Base-by-base conservation (phyloP, 1,139 yeast species). In the Candida sanyaensis region DNA sequence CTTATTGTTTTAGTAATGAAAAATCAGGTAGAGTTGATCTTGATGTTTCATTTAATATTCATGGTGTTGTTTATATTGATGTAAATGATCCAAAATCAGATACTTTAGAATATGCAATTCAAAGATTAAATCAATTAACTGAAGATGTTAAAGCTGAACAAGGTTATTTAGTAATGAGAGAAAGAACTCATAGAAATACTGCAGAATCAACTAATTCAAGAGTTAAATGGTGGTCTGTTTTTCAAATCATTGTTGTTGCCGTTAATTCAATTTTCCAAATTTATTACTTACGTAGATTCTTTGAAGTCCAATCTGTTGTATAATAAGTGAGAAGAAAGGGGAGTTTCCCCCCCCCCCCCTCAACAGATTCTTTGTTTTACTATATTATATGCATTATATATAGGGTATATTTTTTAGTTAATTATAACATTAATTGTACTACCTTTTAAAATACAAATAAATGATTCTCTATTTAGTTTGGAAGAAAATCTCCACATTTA, bases 201-300 rank as follows among this genome's bases (percentile, higher is more conserved):
- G 98, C 99, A 6, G 99, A 93, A 72, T 87, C 96, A 28, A 93
- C 99, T 45, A 93, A 93, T 70, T 86, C 96, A 49, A 84, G 99
- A 64, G 98, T 93, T 60, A 93, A 93, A 72, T 93, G 96, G 91
- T 93, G 99, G 99, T 88, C 96, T 28, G 79, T 89, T 36, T 88
- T 92, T 78, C 99, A 93, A 73, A 77, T 93, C 55, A 61, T 86
- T 48, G 92, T 93, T 52, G 97, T 93, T 44, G 87, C 86, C 38
- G 82, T 80, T 54, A 93, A 91, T 76, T 88, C 96, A 29, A 59
- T 92, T 48, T 93, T 93, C 83, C 99, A 93, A 71, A 91, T 93
- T 55, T 88, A 88, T 73, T 93, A 91, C 73, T 80, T 93, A 71
- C 90, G 88, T 73, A 82, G 98, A 61, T 93, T 93, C 73, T 93